A percentile compares a stretch with the other conserved stretches of the same genome.
Conservation (phyloP, 2,329 filamentous ascomycete genomes). For the Cytospora piceae region DNA sequence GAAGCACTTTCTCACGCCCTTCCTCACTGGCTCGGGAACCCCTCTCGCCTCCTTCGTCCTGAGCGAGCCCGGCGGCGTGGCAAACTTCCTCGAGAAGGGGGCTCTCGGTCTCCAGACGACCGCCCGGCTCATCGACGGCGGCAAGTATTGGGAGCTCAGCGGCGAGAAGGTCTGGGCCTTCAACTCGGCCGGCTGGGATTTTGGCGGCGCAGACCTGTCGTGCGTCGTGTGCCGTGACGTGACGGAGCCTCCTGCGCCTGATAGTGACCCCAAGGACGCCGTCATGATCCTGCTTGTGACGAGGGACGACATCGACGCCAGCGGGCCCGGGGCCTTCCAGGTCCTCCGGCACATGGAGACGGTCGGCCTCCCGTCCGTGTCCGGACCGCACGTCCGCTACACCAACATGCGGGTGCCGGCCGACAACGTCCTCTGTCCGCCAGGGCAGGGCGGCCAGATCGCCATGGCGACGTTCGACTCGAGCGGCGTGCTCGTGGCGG, state of each 20-base stretch:
- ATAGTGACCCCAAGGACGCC: constrained; percentile 34
- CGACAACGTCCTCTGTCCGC: constrained; percentile 47
- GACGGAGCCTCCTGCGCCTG: constrained; percentile 19
- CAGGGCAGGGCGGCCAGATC: constrained; percentile 45
- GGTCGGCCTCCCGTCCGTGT: constrained; percentile 50
- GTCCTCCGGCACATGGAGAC: constrained; percentile 49
- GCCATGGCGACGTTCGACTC: constrained; percentile 46
- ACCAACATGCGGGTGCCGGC: constrained; percentile 49
- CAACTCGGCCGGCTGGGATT: constrained; percentile 58
- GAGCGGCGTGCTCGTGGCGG: constrained; percentile 51
- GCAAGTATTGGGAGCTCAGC: constrained; percentile 50
- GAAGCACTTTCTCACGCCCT: constrained; percentile 51
- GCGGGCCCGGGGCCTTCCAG: constrained; percentile 44
- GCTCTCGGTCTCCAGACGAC: constrained; percentile 53
- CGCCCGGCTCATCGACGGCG: constrained; percentile 50
- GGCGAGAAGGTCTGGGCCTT: constrained; percentile 63
- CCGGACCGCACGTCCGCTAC: constrained; percentile 51
- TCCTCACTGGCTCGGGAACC: constrained; percentile 47
- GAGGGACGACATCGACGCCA: constrained; percentile 47
- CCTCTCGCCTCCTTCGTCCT: constrained; percentile 56
- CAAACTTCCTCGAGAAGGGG: constrained; percentile 56
- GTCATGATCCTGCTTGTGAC: constrained; percentile 55
- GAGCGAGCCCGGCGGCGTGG: constrained; percentile 55
- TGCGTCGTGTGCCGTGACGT: constrained; percentile 55
- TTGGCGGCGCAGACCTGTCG: constrained; percentile 53